A percentile compares a stretch with the other conserved stretches of the same genome.
Conservation (phyloP, 2,329 filamentous ascomycete species). For the Penicillium janthinellum region DNA sequence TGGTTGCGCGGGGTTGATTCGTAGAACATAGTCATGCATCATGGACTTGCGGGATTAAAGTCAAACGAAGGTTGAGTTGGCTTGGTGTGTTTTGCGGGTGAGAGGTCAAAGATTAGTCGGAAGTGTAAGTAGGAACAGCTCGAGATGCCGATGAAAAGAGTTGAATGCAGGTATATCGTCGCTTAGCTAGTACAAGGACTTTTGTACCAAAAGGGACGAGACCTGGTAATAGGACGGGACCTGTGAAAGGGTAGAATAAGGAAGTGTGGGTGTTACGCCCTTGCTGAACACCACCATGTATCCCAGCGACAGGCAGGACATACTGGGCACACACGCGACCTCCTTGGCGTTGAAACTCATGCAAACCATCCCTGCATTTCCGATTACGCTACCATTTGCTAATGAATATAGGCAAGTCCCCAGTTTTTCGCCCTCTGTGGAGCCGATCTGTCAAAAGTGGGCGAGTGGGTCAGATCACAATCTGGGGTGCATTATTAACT, state of each 20-base stretch:
- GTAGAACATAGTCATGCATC: background rate
- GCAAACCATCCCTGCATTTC: background rate
- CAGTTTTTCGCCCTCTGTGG: conserved; percentile 5
- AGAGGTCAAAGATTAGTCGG: background rate
- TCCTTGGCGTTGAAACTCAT: background rate
- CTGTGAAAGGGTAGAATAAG: background rate
- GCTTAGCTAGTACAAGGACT: background rate
- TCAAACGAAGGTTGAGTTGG: background rate
- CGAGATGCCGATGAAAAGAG: background rate
- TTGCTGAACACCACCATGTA: background rate
- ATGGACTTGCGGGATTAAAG: background rate
- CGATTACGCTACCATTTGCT: background rate
- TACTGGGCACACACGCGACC: background rate
- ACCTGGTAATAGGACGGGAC: background rate
- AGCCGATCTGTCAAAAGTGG: conserved; percentile 19
- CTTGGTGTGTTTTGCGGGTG: background rate
- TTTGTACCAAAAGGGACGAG: too few species aligned
- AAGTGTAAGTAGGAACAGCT: background rate
- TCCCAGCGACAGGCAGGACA: background rate
- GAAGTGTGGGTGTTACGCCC: background rate
- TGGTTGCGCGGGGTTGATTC: background rate
- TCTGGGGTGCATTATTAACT: conserved; percentile 14
- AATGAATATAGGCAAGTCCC: background rate
- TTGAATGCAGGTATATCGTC: background rate
- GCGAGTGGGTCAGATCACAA: conserved; percentile 20